phyloP scores from a whole-genome alignment of 306 rosid genomes.

The Medicago arabica region DNA sequence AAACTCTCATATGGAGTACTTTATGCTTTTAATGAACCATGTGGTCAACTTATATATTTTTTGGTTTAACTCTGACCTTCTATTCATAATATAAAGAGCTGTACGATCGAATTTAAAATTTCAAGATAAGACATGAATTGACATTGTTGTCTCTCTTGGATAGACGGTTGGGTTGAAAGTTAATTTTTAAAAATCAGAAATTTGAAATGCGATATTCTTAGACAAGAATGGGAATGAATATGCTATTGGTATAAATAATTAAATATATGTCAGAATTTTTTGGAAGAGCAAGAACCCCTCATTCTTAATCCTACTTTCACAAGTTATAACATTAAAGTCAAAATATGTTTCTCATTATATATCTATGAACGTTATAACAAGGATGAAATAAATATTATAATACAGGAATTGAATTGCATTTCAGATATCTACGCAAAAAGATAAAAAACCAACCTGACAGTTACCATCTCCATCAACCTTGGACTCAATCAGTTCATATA shows the following conservation, averaged over 20 bases:
- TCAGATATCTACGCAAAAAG: constrained; percentile 5
- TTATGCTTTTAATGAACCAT: background rate
- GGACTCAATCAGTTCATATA: constrained; percentile 85
- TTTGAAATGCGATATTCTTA: background rate
- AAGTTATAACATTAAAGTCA: constrained; percentile 13
- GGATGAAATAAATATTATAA: constrained; percentile 25
- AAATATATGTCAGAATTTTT: constrained; percentile 4
- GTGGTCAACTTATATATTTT: background rate
- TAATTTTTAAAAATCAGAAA: background rate
- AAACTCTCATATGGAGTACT: constrained; percentile 4
- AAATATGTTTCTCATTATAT: background rate
- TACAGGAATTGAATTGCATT: constrained; percentile 23
- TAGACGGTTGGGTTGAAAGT: background rate
- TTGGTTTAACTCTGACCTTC: background rate
- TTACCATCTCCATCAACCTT: constrained; percentile 96
- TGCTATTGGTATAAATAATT: constrained; percentile 7
- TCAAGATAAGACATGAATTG: background rate
- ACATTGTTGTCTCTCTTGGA: background rate
- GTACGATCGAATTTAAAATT: background rate
- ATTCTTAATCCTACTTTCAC: constrained; percentile 21
- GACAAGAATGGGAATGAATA: background rate
- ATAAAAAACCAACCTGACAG: constrained; percentile 78
- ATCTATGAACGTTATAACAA: constrained; percentile 2
- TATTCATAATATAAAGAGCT: background rate
- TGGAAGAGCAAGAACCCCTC: background rate